phyloP scores from a whole-genome alignment of 768 basidiomycete genomes.

The Hemileccinum impolitum region DNA sequence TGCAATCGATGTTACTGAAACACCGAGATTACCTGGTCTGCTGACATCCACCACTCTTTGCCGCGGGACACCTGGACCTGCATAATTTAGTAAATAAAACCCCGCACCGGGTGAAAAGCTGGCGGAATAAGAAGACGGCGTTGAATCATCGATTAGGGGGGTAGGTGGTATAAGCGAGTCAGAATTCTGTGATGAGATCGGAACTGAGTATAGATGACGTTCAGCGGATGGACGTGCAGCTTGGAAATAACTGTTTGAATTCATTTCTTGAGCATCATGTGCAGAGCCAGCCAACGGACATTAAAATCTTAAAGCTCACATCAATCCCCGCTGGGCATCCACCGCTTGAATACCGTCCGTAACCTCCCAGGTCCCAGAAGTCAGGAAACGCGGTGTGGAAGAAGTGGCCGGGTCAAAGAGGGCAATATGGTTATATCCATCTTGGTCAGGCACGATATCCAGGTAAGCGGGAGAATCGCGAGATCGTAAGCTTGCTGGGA shows the following conservation, averaged over 20 bases:
- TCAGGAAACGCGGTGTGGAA: slow-evolving; percentile 74
- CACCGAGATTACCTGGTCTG: slow-evolving; percentile 37
- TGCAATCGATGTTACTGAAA: not conserved
- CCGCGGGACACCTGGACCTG: slow-evolving; percentile 83
- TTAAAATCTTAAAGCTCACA: slow-evolving; percentile 52
- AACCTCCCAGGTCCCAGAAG: slow-evolving; percentile 89
- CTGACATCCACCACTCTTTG: slow-evolving; percentile 69
- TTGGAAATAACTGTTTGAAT: slow-evolving; percentile 71
- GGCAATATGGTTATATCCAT: slow-evolving; percentile 92
- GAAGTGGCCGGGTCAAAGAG: slow-evolving; percentile 78
- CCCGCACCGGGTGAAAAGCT: slow-evolving; percentile 83
- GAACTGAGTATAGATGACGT: slow-evolving; percentile 78
- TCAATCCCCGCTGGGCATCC: slow-evolving; percentile 59
- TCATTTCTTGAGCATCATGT: slow-evolving; percentile 22
- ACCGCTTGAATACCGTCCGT: slow-evolving; percentile 69
- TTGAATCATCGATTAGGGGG: slow-evolving; percentile 49
- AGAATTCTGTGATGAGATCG: slow-evolving; percentile 53
- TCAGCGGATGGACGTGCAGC: slow-evolving; percentile 83
- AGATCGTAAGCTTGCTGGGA: slow-evolving; percentile 44
- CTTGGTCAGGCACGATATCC: slow-evolving; percentile 77
- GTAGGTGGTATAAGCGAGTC: slow-evolving; percentile 36
- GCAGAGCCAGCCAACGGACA: slow-evolving; percentile 23
- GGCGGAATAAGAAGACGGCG: slow-evolving; percentile 58
- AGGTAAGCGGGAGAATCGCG: slow-evolving; percentile 68
- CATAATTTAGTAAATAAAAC: slow-evolving; percentile 78